A percentile compares a stretch with the other conserved stretches of the same genome.
Evolutionary conservation across 495 filamentous ascomycete genomes (phyloP).

Genomic region (Sphaerosporella brunnea): DNA sequence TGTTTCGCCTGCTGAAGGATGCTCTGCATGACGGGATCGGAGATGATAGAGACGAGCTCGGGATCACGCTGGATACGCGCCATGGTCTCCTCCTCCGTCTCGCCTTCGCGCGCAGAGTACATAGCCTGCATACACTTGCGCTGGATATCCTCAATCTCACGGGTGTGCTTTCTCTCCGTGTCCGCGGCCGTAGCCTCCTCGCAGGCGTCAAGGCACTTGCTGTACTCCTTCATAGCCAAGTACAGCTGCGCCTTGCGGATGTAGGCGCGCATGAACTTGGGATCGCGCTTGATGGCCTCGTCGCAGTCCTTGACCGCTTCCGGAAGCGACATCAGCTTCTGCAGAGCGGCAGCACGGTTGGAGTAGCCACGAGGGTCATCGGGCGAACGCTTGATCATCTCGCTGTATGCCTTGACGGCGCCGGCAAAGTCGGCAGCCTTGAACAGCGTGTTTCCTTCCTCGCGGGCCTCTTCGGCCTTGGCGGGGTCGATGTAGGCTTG

Average conservation of each 20-base stretch:
- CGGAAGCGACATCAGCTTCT: constrained; percentile 92
- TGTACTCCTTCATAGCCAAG: constrained; percentile 95
- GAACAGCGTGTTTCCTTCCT: constrained; percentile 88
- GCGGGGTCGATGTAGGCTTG: constrained; percentile 72
- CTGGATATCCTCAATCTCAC: constrained; percentile 85
- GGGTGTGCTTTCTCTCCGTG: constrained; percentile 50
- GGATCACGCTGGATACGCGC: constrained; percentile 83
- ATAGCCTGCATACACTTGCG: constrained; percentile 88
- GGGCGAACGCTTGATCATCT: constrained; percentile 93
- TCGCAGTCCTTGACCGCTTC: constrained; percentile 86
- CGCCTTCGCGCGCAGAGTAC: constrained; percentile 72
- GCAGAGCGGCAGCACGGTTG: constrained; percentile 90
- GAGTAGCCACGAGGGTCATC: constrained; percentile 87
- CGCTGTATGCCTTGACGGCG: constrained; percentile 82
- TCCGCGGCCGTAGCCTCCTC: constrained; percentile 64
- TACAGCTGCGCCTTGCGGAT: constrained; percentile 85
- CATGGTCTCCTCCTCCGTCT: constrained; percentile 92
- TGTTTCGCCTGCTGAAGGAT: constrained; percentile 69
- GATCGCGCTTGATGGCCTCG: constrained; percentile 71
- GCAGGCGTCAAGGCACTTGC: constrained; percentile 77
- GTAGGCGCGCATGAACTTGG: constrained; percentile 87
- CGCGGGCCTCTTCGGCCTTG: constrained; percentile 88
- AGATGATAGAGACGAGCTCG: constrained; percentile 65
- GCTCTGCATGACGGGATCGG: constrained; percentile 92
- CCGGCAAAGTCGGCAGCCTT: constrained; percentile 93